These are phyloP conservation scores for Scenedesmus sp. DNA, from an alignment of 163 green algal genomes.

Conservation along the genomic window DNA sequence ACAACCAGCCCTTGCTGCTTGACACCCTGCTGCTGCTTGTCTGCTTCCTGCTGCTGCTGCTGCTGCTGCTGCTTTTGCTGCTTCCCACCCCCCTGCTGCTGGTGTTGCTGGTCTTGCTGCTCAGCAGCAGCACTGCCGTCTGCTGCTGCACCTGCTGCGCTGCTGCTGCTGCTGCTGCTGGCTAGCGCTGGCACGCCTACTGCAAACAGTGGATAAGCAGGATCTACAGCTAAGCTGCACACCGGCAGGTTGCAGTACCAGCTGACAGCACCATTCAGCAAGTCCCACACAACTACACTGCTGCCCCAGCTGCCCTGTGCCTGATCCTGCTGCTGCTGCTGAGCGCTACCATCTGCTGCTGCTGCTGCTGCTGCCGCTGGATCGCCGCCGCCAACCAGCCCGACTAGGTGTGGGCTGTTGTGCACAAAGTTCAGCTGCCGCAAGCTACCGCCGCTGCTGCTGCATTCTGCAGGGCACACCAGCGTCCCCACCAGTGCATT, in stretches of 20 bases:
- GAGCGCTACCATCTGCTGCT: constrained; percentile 5
- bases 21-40: constrained; percentile 2
- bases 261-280: constrained; percentile 69
- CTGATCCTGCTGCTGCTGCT: constrained; percentile 31
- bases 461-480: constrained; percentile 44
- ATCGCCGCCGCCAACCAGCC: constrained; percentile 20
- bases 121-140: background rate
- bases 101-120: constrained; percentile 52
- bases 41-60: background rate
- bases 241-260: constrained; percentile 66
- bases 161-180: constrained; percentile 17
- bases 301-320: constrained; percentile 10
- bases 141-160: constrained; percentile 13
- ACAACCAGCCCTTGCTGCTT: constrained; percentile 58
- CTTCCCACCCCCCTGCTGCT: constrained; percentile 10
- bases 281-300: constrained; percentile 79
- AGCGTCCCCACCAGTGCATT: constrained; percentile 66
- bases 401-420: constrained; percentile 72
- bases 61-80: background rate
- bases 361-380: constrained; percentile 33
- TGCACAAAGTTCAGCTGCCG: constrained; percentile 70
- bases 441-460: constrained; percentile 26
- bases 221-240: constrained; percentile 64
- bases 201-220: constrained; percentile 55
- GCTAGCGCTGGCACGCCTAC: constrained; percentile 53